Evolutionary conservation across 2,329 filamentous ascomycete genomes (phyloP).

Genomic region (Chaetomiaceae sp.): DNA sequence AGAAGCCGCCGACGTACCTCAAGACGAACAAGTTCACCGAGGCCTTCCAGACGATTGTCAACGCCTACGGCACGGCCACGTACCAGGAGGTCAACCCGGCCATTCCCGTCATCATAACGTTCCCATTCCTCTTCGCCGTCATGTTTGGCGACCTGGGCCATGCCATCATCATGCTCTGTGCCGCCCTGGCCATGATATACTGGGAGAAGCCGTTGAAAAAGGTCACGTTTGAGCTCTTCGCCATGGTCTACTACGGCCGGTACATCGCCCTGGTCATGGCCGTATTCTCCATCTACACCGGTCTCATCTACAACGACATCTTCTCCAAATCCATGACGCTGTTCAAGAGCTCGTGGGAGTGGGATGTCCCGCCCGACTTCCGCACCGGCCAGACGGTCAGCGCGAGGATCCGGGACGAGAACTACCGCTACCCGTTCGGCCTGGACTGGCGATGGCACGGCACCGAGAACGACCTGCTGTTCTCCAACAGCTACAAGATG

Average conservation of each 20-base stretch:
- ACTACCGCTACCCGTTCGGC: constrained; percentile 91
- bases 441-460: constrained; percentile 96
- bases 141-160: constrained; percentile 99
- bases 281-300: constrained; percentile 93
- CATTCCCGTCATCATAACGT: constrained; percentile 91
- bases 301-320: constrained; percentile 94
- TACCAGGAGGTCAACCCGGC: constrained; percentile 97
- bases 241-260: constrained; percentile 97
- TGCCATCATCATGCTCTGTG: constrained; percentile 79
- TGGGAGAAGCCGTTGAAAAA: constrained; percentile 93
- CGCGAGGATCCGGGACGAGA: constrained; percentile 57
- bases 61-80: constrained; percentile 95
- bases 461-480: constrained; percentile 89
- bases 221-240: constrained; percentile 86
- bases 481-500: constrained; percentile 99
- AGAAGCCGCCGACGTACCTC: constrained; percentile 94
- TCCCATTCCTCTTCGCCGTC: constrained; percentile 99
- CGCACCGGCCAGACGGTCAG: constrained; percentile 59
- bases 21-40: constrained; percentile 99
- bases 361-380: constrained; percentile 63
- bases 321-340: constrained; percentile 92
- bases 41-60: constrained; percentile 97
- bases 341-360: constrained; percentile 88
- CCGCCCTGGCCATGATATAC: constrained; percentile 89
- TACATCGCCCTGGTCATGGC: constrained; percentile 99